Base-by-base conservation (phyloP, 495 filamentous ascomycete genomes). In the Daldinia loculata region DNA sequence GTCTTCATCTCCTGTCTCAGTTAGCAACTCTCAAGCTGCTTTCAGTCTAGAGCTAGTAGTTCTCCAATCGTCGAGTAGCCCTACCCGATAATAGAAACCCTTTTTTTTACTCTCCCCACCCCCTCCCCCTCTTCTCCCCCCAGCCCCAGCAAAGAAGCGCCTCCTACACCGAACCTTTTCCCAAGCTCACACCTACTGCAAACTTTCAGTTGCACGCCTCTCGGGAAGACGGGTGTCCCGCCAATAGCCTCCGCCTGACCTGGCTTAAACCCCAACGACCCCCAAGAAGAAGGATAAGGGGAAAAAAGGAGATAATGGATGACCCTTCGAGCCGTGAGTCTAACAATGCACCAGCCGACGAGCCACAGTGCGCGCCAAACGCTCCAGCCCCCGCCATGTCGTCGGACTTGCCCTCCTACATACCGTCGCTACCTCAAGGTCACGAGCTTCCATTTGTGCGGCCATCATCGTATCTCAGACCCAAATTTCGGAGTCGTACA, bases 381-480 rank as follows among this genome's bases (percentile, higher is more conserved):
- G 61, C 69, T 66, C 36, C 66, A 45, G 63, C 70, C 59, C 67
- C 70, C 56, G 64, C 72, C 59, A 72, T 73, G 63, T 62, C 70
- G 24, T 71, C 66, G 48, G 76, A 60, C 61, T 71, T 70, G 63
- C 53, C 59, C 56, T 74, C 71, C 41, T 61, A 61, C 39, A 66
- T 70, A 66, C 66, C 71, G 48, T 60, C 67, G 63, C 63, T 71
- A 36, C 58, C 61, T 70, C 63, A 60, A 70, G 81, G 84, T 81
- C 85, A 85, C 81, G 85, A 86, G 84, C 81, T 82, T 53, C 81
- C 79, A 65, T 86, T 86, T 81, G 93, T 95, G 75, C 89, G 91
- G 84, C 94, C 93, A 74, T 91, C 91, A 63, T 93, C 92, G 53
- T 97, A 94, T 84, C 89, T 96, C 80, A 90, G 89, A 75, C 91